Evolutionary conservation across 2,329 filamentous ascomycete species (phyloP), one percentile per base, ranked within the genome.

Genomic region (Geosmithia morbida): DNA sequence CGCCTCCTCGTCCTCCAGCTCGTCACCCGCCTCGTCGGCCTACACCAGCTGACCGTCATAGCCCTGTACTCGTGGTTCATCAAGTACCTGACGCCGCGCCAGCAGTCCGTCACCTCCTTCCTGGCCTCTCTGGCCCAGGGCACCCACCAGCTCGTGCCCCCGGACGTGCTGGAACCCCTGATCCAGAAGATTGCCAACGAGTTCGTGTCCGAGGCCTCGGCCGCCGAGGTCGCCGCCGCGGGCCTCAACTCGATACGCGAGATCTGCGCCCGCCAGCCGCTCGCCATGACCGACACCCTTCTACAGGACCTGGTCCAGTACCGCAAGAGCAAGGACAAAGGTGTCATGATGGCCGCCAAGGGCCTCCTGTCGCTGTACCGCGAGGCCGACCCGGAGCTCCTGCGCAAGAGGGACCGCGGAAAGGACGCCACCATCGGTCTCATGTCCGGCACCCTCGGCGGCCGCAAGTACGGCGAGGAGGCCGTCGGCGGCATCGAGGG

Each of bases 261-360:
- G 59, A 86, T 98, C 22, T 96, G 90, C 63, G 83, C 82, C 2
- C 77, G 92, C 52, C 92, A 98, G 59, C 90, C 92, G 1, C 70
- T 97, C n/a, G 89, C 89, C 6, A 97, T 98, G 85, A 88, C 81
- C 46, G 89, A 97, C 53, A 95, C 89, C 0, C 68, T 98, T n/a
- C 68, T 98, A 29, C 90, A 98, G 62, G 92, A 98, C 70, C 68
- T 98, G 46, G 88, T 97, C 10, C 85, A 92, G 70, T 97, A 98
- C 66, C 79, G 87, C 51, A 95, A 94, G 71, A 94, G 87, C 60
- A 98, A 98, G 61, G 92, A 98, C 60, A 98, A 97, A 70, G 89
- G 90, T 50, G 86, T 92, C n/a, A 89, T 94, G 77, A 97, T 98
- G 92, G 92, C 92, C 7, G 88, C 90, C 14, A 90, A 92, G 62